Conservation (phyloP, 2,329 filamentous ascomycete genomes). For the Beauveria medogensis region DNA sequence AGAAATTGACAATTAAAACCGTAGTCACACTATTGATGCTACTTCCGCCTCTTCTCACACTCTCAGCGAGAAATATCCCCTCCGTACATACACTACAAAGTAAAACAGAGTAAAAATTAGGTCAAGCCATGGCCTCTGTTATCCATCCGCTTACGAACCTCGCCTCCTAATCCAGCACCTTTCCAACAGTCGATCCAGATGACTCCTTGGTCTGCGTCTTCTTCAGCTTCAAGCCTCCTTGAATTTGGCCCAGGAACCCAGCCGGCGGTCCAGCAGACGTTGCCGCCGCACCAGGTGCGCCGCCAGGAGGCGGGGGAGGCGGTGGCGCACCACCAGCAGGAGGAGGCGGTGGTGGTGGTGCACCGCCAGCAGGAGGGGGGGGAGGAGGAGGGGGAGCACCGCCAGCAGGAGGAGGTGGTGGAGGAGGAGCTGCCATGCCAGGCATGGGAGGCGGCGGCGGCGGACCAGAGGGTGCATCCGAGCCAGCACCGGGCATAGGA, state of each 20-base stretch:
- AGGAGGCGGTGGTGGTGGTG: conserved; percentile 34
- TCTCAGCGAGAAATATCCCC: background rate
- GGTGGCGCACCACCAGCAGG: conserved; percentile 29
- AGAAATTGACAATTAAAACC: background rate
- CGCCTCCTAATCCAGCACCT: conserved; percentile 51
- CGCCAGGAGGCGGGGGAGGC: conserved; percentile 36
- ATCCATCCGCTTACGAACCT: background rate
- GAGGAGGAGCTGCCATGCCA: conserved; percentile 18
- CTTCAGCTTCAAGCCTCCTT: conserved; percentile 67
- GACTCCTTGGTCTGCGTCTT: conserved; percentile 89
- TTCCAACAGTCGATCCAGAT: conserved; percentile 63
- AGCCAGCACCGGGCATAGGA: conserved; percentile 19
- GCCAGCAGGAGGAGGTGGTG: conserved; percentile 25
- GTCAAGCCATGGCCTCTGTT: background rate
- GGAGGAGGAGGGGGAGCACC: conserved; percentile 29
- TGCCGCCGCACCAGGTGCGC: conserved; percentile 35
- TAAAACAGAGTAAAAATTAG: background rate
- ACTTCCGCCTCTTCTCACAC: background rate
- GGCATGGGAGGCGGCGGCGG: conserved; percentile 23
- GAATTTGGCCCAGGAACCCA: conserved; percentile 74
- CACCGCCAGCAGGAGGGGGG: conserved; percentile 27
- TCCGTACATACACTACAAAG: conserved; percentile 5
- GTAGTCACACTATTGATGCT: background rate
- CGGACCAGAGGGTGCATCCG: conserved; percentile 24
- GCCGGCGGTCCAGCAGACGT: conserved; percentile 41